Base-by-base conservation (phyloP, 106 monocot species). In the Dactylorhiza incarnata region DNA sequence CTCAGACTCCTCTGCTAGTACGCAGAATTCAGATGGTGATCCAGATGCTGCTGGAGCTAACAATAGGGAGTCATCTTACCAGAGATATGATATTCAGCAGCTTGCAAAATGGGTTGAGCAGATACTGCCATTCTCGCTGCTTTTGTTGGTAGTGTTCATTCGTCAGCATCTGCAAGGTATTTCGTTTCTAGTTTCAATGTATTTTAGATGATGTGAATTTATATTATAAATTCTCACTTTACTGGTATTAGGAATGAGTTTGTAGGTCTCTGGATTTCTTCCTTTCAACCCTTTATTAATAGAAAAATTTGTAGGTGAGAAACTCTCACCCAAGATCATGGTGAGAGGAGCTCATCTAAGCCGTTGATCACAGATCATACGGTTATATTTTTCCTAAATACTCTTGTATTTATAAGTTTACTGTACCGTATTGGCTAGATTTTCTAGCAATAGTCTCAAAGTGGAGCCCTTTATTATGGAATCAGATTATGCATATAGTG, bases 151-250 rank as follows among this genome's bases (percentile, higher is more conserved):
- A 9, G 96, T 97, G 22, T 97, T 97, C 82, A 93, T 97, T 50
- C 84, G 96, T 47, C 96, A 97, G 63, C 96, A 97, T 83, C 85
- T 97, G 77, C 96, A 94, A 91, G 96, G 96, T 97, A 85, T 70
- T 7, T 11, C 50, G 1, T 29, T 65, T 65, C 26, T 26, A 4
- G 9, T 3, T 29, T 26, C 26, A 25, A 65, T 65, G 19, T 25
- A 65, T 2, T 65, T 23, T 29, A 4, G 25, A 25, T 65, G 24
- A 65, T 65, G 26, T 3, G n/a, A 61, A 61, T 2, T 61, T n/a
- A 9, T 61, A 20, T 1, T 61, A 23, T 61, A 61, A 22, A 61
- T 61, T 4, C 3, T 20, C 9, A 20, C 65, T 19, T 65, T 65
- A 25, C 19, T 65, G 65, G 26, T 65, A 10, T 23, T 12, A 26